These are phyloP conservation scores for Cladosporium cucumerinum DNA, from an alignment of 2,329 filamentous ascomycete genomes.

Conservation along the genomic window DNA sequence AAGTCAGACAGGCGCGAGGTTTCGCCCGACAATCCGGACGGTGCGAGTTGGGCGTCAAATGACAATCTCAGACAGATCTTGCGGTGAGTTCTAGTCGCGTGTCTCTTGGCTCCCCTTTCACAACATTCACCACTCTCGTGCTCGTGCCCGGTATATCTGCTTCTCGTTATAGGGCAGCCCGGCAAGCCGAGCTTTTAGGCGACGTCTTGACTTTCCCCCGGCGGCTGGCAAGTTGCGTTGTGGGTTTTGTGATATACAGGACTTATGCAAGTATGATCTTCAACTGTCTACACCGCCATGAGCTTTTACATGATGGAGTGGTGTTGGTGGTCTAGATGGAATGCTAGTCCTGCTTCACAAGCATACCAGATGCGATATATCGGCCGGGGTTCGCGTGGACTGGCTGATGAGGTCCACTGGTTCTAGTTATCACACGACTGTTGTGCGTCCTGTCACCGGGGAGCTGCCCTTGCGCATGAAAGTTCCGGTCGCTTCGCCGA, in stretches of 20 bases:
- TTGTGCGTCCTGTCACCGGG: not conserved
- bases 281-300: not conserved
- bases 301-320: not conserved
- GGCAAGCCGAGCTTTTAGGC: not conserved
- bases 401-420: not conserved
- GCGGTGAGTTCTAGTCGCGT: not conserved
- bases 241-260: not conserved
- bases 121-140: not conserved
- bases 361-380: not conserved
- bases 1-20: not conserved
- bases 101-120: not conserved
- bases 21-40: not conserved
- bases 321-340: not conserved
- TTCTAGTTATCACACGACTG: not conserved
- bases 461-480: not conserved
- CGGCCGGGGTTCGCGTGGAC: not conserved
- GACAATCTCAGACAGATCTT: not conserved
- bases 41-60: not conserved
- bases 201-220: not conserved
- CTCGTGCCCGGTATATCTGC: not conserved
- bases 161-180: not conserved
- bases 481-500: not conserved
- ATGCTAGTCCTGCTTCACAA: not conserved
- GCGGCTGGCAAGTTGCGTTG: not conserved
- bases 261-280: not conserved